Percentiles rank a stretch among this genome's conserved stretches.
These are phyloP conservation scores for Phytophthora pluvialis DNA, from an alignment of 352 stramenopile species.

Conservation along the genomic window DNA sequence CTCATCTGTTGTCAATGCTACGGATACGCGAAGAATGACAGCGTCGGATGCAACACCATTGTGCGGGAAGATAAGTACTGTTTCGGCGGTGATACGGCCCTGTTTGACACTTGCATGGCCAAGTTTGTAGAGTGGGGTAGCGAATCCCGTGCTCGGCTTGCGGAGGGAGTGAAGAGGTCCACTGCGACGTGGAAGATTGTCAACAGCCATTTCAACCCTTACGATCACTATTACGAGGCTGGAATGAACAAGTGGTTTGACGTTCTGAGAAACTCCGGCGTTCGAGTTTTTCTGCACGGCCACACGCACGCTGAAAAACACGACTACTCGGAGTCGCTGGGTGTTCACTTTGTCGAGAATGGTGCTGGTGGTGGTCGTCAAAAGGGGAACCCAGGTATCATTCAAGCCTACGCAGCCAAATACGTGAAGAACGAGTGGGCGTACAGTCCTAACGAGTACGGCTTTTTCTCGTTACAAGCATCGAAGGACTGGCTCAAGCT, in stretches of 20 bases:
- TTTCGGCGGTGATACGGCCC: conserved; percentile 15
- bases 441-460: conserved; percentile 29
- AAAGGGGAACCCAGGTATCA: conserved; percentile 55
- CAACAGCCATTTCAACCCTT: conserved; percentile 29
- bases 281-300: conserved; percentile 53
- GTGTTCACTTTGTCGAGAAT: conserved; percentile 73
- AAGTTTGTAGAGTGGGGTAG: conserved; percentile 18
- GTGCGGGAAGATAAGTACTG: conserved; percentile 23
- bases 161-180: conserved; percentile 9
- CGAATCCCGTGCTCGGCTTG: conserved; percentile 13
- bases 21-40: conserved; percentile 23
- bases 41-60: conserved; percentile 3
- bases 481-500: conserved; percentile 63
- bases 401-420: conserved; percentile 43
- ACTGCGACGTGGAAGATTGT: conserved; percentile 37
- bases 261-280: conserved; percentile 19
- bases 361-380: conserved; percentile 66
- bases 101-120: conserved; percentile 20
- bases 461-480: conserved; percentile 46
- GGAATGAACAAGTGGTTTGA: conserved; percentile 25
- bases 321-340: conserved; percentile 49
- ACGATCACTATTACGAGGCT: conserved; percentile 20
- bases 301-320: conserved; percentile 46
- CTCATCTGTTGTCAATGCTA: conserved; percentile 32
- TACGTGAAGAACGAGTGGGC: conserved; percentile 60